Evolutionary conservation across 2,329 filamentous ascomycete species (phyloP).

Genomic region (Annulohypoxylon truncatum): DNA sequence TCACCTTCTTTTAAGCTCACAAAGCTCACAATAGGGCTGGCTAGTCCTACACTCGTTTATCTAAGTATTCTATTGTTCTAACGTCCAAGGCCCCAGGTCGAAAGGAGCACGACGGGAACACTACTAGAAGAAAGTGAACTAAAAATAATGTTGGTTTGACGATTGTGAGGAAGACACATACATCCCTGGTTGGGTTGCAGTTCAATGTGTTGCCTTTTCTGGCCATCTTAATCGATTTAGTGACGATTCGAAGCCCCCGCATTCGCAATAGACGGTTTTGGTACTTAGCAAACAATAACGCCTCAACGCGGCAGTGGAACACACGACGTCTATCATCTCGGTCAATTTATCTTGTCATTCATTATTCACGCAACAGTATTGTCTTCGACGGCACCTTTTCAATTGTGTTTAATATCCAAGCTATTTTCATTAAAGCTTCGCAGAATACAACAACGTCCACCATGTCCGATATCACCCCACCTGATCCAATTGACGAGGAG

Average conservation of each 20-base stretch:
- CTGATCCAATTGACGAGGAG: slow-evolving; percentile 39
- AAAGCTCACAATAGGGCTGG: slow-evolving; percentile 18
- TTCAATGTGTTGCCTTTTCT: slow-evolving; percentile 21
- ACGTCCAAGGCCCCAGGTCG: no score
- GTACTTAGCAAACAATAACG: slow-evolving; percentile 17
- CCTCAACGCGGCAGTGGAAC: slow-evolving; percentile 5
- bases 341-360: slow-evolving; percentile 21
- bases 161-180: slow-evolving; percentile 14
- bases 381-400: not conserved
- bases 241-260: slow-evolving; percentile 25
- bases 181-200: slow-evolving; percentile 16
- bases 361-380: slow-evolving; percentile 5
- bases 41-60: slow-evolving; percentile 36
- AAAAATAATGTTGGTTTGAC: slow-evolving; percentile 24
- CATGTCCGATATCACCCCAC: slow-evolving; percentile 35
- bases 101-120: not conserved
- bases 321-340: not conserved
- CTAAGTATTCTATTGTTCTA: not conserved
- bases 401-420: not conserved
- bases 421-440: not conserved
- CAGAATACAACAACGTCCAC: not conserved
- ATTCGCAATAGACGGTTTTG: slow-evolving; percentile 18
- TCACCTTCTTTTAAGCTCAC: not conserved
- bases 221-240: slow-evolving; percentile 30
- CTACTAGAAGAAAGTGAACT: slow-evolving; percentile 1